Percentiles rank a stretch among this genome's conserved stretches.
phyloP scores from a whole-genome alignment of 345 rosid species.

The Linum tenue region DNA sequence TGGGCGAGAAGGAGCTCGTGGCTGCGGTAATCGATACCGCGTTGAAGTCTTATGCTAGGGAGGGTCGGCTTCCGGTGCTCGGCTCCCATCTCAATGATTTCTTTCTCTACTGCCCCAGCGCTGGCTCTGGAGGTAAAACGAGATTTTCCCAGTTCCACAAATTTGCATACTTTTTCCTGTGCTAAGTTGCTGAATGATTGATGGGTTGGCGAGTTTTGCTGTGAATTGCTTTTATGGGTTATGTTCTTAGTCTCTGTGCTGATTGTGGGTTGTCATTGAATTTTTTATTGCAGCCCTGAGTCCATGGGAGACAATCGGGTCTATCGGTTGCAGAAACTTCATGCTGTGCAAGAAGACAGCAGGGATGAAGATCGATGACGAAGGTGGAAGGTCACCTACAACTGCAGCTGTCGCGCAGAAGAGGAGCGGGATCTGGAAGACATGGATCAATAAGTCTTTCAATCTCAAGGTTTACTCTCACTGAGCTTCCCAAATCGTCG shows the following conservation, averaged over 20 bases:
- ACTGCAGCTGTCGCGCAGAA: conserved; percentile 36
- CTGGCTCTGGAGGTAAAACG: conserved; percentile 50
- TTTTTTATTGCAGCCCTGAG: conserved; percentile 45
- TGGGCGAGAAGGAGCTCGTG: conserved; percentile 61
- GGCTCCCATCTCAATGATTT: conserved; percentile 73
- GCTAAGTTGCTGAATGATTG: background rate
- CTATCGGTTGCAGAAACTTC: conserved; percentile 65
- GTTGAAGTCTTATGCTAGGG: conserved; percentile 81
- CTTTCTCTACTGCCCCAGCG: conserved; percentile 51
- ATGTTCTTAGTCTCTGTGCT: background rate
- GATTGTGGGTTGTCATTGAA: background rate
- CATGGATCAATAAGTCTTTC: conserved; percentile 89
- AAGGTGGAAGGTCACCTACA: conserved; percentile 16
- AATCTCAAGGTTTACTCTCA: conserved; percentile 62
- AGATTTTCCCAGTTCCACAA: conserved; percentile 1
- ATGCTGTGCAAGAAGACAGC: conserved; percentile 81
- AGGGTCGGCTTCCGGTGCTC: conserved; percentile 87
- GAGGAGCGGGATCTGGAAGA: conserved; percentile 60
- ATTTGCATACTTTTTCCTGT: background rate
- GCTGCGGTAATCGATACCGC: conserved; percentile 73
- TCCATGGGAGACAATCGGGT: conserved; percentile 80
- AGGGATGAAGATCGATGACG: conserved; percentile 28
- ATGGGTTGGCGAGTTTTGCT: background rate
- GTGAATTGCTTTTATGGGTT: conserved; percentile 6
- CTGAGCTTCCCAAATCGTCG: conserved; percentile 10